Base-by-base conservation (phyloP, 352 stramenopile species). In the Pythium myriotylum region DNA sequence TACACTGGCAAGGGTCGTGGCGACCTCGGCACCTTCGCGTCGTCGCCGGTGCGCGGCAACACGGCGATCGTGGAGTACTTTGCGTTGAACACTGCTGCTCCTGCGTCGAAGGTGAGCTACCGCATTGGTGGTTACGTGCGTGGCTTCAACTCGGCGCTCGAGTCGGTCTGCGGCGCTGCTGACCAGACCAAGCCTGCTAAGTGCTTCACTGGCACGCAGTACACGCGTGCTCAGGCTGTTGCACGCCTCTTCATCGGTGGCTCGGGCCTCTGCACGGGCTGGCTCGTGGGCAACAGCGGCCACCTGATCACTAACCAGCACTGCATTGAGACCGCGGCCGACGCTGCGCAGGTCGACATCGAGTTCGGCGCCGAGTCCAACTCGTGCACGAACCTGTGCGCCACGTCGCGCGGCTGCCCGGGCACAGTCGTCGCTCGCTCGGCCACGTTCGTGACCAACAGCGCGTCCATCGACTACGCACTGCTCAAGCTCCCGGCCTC, bases 171-270 rank as follows among this genome's bases (percentile, higher is more conserved):
- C 23, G 70, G 66, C 32, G 16, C 49, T 14, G 42, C 33, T 17
- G 73, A 81, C 56, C 53, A 76, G 46, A 65, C 69, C 23, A 29
- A 45, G 16, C 63, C 70, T 1, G 73, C 66, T 47, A 62, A 67
- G 53, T 81, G 73, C 57, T 66, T 68, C 60, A 33, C 45, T 16
- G 63, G 46, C 47, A 50, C 47, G 26, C 47, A 62, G n/a, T 72
- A 67, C 58, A 52, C 23, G 19, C 54, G 60, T 22, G 45, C 58
- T 12, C 24, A 69, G 20, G 52, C 72, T 14, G 54, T 77, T 1
- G 68, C 68, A 16, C 68, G 68, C 23, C 68, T 80, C 9, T 50
- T 72, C 8, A 75, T 80, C 54, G 27, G 29, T 50, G 61, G 68
- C 26, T 46, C 49, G 17, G 37, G 17, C 24, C 57, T 76, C 32